Evolutionary conservation across 208 protist species (phyloP), one percentile per base, ranked within the genome.

Genomic region (Leishmania lainsoni): DNA sequence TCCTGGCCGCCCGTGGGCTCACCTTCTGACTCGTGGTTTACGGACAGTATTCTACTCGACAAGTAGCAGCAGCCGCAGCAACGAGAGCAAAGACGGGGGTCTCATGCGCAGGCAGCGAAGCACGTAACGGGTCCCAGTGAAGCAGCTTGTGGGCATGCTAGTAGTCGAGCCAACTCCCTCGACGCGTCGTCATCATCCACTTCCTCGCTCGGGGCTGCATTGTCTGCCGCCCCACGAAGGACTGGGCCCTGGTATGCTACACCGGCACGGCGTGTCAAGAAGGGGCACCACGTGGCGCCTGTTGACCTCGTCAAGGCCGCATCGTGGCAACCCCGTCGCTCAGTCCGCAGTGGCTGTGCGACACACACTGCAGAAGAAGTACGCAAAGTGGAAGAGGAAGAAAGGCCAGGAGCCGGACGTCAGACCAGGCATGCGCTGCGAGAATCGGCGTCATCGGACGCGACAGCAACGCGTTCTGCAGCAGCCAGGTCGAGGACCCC

Each of bases 181-280:
- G 66, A 17, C 0, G 35, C 69, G 45, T 14, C 45, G 69, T 49
- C 45, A 10, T 74, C 39, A 12, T 48, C 14, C 1, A 14, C 69
- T 9, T 54, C 72, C 52, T 52, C 49, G 22, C 39, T 70, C 45
- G 20, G 75, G 26, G 75, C 56, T 2, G 35, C 56, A 10, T 32
- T 72, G 51, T 71, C 49, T 2, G 54, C 49, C 0, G 59, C 65
- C 45, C 81, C 81, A 42, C 75, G 76, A 9, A 76, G 48, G 8
- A 12, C 70, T 4, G 81, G 81, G 12, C 81, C 81, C 59, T 85
- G 81, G 81, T 85, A 85, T 63, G 77, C 77, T 14, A 56, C 61
- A n/a, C 77, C 76, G 45, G 72, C 76, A 10, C 71, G 49, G 26
- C 61, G 63, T 4, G 17, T 17, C 54, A 77, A 61, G 69, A 51